Evolutionary conservation across 2,329 filamentous ascomycete genomes (phyloP), one percentile per base, ranked within the genome.

Genomic region (Penicillium oxalicum): DNA sequence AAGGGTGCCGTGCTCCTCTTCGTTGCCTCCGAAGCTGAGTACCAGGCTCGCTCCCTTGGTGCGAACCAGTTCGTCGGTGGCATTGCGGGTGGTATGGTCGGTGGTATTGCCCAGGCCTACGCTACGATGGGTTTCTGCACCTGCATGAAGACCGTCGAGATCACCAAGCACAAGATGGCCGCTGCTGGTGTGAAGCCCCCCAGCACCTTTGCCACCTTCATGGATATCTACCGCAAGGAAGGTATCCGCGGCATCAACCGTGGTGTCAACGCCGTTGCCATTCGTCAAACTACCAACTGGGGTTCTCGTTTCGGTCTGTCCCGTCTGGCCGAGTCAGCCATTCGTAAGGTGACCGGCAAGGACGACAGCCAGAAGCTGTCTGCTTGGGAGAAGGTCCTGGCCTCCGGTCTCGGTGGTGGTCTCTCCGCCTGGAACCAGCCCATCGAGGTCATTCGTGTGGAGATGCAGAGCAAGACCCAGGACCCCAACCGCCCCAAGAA

Each of bases 81-180:
- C 68, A 97, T 98, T 75, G 69, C 79, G 29, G 93, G 93, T 65
- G 93, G 93, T 73, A 89, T 98, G 78, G 80, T 84, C 24, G 93
- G 93, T 69, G 93, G 93, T 80, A 84, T 98, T 51, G 93, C 91
- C 40, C 93, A 98, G 77, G 93, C 93, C 52, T 98, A 98, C 72
- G 93, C 93, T 59, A 98, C 93, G 70, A 98, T 98, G 91, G 93
- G 93, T 61, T 98, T 98, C 84, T 98, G 93, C 77, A 98, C 93
- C 54, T 98, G 93, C 82, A 98, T 98, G 93, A 98, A 98, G 84
- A 98, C 93, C 56, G 93, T 97, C 60, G 93, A 98, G 75, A 98
- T 98, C 75, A 98, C 93, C 68, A 94, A 96, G 77, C 87, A 93
- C 80, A 97, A 97, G 82, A 78, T 93, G 67, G 90, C 88, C 11